Conservation (phyloP, 2,329 filamentous ascomycete genomes). For the Elsinoe perseae region DNA sequence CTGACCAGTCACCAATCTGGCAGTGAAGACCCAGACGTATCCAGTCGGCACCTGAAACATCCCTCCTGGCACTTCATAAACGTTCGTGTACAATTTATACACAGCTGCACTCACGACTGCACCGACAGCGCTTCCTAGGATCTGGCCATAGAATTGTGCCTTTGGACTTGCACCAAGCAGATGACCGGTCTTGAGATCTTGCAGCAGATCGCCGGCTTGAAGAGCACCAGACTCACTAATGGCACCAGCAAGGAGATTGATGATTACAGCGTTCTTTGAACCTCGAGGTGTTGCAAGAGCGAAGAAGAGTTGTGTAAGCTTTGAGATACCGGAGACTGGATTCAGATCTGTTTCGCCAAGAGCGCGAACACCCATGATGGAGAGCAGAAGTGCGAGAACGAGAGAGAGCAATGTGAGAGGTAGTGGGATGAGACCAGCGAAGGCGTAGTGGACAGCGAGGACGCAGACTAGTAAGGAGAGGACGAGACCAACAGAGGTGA, state of each 20-base stretch:
- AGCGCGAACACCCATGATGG: conserved; percentile 57
- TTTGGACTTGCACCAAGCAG: conserved; percentile 84
- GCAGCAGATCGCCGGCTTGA: conserved; percentile 92
- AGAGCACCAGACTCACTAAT: conserved; percentile 78
- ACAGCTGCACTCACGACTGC: conserved; percentile 79
- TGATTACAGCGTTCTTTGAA: conserved; percentile 78
- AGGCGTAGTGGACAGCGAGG: conserved; percentile 70
- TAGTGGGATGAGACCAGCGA: conserved; percentile 73
- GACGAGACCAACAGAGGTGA: conserved; percentile 66
- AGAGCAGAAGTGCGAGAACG: conserved; percentile 58
- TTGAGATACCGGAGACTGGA: conserved; percentile 92
- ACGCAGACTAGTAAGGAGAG: conserved; percentile 74
- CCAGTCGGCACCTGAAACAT: conserved; percentile 90
- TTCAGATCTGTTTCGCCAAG: conserved; percentile 84
- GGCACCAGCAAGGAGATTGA: conserved; percentile 89
- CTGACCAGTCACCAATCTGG: conserved; percentile 81
- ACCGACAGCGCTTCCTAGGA: conserved; percentile 80
- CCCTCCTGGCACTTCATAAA: conserved; percentile 81
- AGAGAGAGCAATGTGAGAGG: conserved; percentile 79
- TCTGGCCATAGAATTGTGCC: conserved; percentile 93
- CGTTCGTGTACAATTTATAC: conserved; percentile 81
- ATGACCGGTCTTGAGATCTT: conserved; percentile 94
- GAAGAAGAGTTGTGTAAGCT: conserved; percentile 92
- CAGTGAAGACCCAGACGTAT: conserved; percentile 97
- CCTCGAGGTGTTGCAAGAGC: conserved; percentile 77